Base-by-base conservation (phyloP, 352 stramenopile species). In the Peronospora destructor region DNA sequence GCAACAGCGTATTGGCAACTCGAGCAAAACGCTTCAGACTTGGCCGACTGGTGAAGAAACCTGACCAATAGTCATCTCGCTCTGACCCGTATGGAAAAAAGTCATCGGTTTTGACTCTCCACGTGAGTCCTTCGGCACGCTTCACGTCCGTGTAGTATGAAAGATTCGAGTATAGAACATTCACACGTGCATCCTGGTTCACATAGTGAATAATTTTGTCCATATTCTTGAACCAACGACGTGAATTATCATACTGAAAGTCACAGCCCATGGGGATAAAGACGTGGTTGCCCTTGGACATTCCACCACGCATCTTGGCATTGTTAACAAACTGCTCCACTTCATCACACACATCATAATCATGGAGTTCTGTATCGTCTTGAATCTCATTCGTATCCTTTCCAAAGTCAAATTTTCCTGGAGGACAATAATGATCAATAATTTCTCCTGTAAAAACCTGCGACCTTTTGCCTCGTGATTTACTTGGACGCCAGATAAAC, bases 81-180 rank as follows among this genome's bases (percentile, higher is more conserved):
- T 80, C 84, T 33, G 97, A 95, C 2, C 73, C 84, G 58, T 98
- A 98, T 2, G 96, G 96, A 49, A 98, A 97, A 54, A 98, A 98
- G 53, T 99, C 96, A 39, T 98, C 94, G 3, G 76, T 91, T 61
- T 98, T 98, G 19, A 94, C 68, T 30, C 71, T 71, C 78, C 73
- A 96, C 6, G 69, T 72, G 2, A 88, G 53, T 10, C 68, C 68
- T 56, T 97, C 90, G 1, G 69, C 69, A 23, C 87, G 68, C 70
- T 98, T 98, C 35, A 91, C 66, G 16, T 96, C 71, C 17, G 95
- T 98, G 64, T 98, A 99, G 52, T 96, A 85, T 2, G 86, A 90
- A 16, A 97, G 71, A 49, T 96, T 98, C 0, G 94, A 98, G 70
- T 98, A 99, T 47, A 98, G 85, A 34, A 98, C 81, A 49, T 98